Percentiles rank a stretch among this genome's conserved stretches.
These are phyloP conservation scores for Russula dissimulans DNA, from an alignment of 768 basidiomycete species.

Conservation along the genomic window DNA sequence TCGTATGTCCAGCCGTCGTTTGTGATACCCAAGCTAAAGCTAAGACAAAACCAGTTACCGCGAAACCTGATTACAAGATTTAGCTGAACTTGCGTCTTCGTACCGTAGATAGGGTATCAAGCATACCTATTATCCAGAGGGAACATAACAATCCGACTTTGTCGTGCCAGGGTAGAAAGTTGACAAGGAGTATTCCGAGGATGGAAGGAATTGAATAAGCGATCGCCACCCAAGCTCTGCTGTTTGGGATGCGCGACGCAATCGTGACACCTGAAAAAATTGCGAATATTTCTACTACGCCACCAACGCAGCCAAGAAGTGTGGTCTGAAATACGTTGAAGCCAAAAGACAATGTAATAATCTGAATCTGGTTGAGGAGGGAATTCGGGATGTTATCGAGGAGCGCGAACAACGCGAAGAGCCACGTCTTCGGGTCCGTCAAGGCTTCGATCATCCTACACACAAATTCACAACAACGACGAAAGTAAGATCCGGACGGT, in stretches of 20 bases:
- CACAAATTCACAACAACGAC: background rate
- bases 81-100: background rate
- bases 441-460: constrained; percentile 59
- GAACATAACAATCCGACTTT: constrained; percentile 56
- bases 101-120: constrained; percentile 11
- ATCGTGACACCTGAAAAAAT: constrained; percentile 58
- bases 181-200: constrained; percentile 51
- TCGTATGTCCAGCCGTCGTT: constrained; percentile 66
- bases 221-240: constrained; percentile 54
- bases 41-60: constrained; percentile 51
- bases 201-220: constrained; percentile 58
- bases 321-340: constrained; percentile 59
- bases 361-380: constrained; percentile 51
- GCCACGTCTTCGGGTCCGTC: constrained; percentile 63
- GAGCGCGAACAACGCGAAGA: constrained; percentile 60
- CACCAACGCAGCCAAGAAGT: constrained; percentile 57
- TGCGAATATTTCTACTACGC: constrained; percentile 55
- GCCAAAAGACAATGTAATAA: constrained; percentile 60
- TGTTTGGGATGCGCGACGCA: constrained; percentile 46
- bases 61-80: constrained; percentile 30
- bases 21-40: constrained; percentile 54
- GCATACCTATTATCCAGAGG: constrained; percentile 43
- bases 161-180: constrained; percentile 54
- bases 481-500: background rate
- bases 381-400: constrained; percentile 59